Evolutionary conservation across 179 eudicot genomes (phyloP).

Genomic region (Silene coronaria): DNA sequence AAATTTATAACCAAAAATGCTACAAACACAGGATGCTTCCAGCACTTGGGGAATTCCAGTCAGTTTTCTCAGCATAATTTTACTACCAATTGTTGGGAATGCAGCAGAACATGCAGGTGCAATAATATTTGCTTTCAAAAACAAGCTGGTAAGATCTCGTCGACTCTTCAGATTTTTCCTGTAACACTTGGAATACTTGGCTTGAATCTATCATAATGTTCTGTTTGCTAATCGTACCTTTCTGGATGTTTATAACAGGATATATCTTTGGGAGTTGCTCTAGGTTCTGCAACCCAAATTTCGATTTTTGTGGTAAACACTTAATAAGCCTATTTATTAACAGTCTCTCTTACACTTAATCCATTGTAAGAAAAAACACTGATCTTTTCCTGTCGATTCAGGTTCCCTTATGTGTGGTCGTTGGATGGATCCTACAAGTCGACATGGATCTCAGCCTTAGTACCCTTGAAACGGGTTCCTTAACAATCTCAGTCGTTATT

Average conservation of each 20-base stretch:
- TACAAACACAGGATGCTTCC: conserved; percentile 51
- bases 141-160: conserved; percentile 47
- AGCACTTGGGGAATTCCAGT: conserved; percentile 55
- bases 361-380: not conserved
- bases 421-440: conserved; percentile 52
- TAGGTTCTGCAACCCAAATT: conserved; percentile 71
- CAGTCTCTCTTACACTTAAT: not conserved
- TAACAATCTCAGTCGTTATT: conserved; percentile 35
- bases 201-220: not conserved
- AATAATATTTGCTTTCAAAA: conserved; percentile 54
- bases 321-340: not conserved
- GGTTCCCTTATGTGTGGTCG: conserved; percentile 56
- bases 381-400: conserved; percentile 13
- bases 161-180: not conserved
- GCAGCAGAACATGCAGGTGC: conserved; percentile 82
- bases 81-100: conserved; percentile 71
- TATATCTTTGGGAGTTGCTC: conserved; percentile 59
- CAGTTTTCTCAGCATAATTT: conserved; percentile 53
- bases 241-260: conserved; percentile 37
- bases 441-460: conserved; percentile 53
- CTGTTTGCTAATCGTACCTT: not conserved
- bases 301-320: conserved; percentile 61
- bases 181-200: not conserved
- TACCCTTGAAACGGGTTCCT: conserved; percentile 47
- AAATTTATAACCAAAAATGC: not conserved